Percentiles rank a stretch among this genome's conserved stretches.
Evolutionary conservation across 1,284 basidiomycete species (phyloP).

Genomic region (Grifola frondosa): DNA sequence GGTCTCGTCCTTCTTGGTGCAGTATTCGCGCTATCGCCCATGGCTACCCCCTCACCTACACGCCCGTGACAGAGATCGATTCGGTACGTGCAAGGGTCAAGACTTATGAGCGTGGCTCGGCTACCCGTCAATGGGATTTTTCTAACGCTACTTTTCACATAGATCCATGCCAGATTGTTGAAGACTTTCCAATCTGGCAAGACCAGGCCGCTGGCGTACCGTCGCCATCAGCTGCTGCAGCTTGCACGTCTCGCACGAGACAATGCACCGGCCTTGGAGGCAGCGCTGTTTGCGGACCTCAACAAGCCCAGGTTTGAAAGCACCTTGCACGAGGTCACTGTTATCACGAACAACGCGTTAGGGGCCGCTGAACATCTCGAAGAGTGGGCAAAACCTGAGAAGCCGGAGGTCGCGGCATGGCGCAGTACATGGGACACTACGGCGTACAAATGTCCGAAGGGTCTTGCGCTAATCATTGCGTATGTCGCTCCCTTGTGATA

Average conservation of each 20-base stretch:
- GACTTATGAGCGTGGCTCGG: neutral
- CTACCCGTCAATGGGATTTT: neutral
- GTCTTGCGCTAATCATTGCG: conserved; percentile 43
- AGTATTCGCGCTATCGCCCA: neutral
- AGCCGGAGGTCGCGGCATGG: conserved; percentile 36
- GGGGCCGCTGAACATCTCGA: conserved; percentile 49
- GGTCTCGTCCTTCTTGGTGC: too few species aligned
- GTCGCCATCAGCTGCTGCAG: conserved; percentile 63
- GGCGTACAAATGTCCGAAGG: conserved; percentile 53
- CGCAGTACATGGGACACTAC: conserved; percentile 42
- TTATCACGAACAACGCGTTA: conserved; percentile 44
- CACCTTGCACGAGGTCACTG: conserved; percentile 37
- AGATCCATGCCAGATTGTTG: conserved; percentile 48
- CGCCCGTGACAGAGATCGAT: conserved; percentile 3
- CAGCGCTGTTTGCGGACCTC: conserved; percentile 52
- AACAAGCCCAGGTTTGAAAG: conserved; percentile 49
- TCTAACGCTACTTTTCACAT: neutral
- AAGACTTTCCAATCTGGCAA: conserved; percentile 50
- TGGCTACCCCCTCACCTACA: neutral
- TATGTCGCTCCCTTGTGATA: conserved; percentile 18
- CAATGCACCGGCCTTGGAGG: conserved; percentile 48
- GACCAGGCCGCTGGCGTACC: conserved; percentile 53
- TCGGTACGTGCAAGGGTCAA: neutral
- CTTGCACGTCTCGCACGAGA: conserved; percentile 62
- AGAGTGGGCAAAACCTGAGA: conserved; percentile 52